Conservation (phyloP, 2,329 filamentous ascomycete species). For the Pezicula carpinea region DNA sequence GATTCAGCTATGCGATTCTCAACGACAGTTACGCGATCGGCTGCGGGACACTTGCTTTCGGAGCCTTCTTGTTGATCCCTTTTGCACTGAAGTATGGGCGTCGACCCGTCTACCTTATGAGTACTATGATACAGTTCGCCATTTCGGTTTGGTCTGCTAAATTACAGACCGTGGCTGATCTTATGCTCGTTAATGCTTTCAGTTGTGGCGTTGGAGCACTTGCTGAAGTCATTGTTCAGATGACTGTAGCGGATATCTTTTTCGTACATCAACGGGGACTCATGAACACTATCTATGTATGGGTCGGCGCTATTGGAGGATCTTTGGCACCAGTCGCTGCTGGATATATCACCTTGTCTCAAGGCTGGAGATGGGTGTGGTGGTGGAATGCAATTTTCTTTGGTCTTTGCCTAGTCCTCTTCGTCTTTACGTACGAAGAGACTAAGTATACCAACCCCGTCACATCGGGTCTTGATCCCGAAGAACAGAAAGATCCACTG, state of each 20-base stretch:
- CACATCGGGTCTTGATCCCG: background rate
- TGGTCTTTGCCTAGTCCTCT: slow-evolving; percentile 31
- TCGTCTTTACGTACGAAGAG: slow-evolving; percentile 41
- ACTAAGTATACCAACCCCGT: slow-evolving; percentile 25
- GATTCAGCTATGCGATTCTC: slow-evolving; percentile 34
- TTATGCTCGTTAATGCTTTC: slow-evolving; percentile 38
- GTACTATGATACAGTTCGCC: slow-evolving; percentile 32
- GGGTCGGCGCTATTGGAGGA: slow-evolving; percentile 29
- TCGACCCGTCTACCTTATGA: slow-evolving; percentile 40
- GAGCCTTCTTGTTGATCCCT: slow-evolving; percentile 38
- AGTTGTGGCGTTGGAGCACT: slow-evolving; percentile 38
- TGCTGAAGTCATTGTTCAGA: slow-evolving; percentile 39
- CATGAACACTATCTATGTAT: slow-evolving; percentile 43
- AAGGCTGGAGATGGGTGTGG: slow-evolving; percentile 47
- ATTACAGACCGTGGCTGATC: slow-evolving; percentile 36
- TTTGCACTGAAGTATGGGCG: slow-evolving; percentile 42
- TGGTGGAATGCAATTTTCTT: slow-evolving; percentile 41
- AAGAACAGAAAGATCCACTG: background rate
- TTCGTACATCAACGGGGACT: slow-evolving; percentile 42
- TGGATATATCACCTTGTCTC: slow-evolving; percentile 31
- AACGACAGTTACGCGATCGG: slow-evolving; percentile 42
- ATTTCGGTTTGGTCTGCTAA: slow-evolving; percentile 38
- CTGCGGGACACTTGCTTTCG: slow-evolving; percentile 36
- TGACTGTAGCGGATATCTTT: slow-evolving; percentile 43
- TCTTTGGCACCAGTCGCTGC: slow-evolving; percentile 35